A percentile compares a stretch with the other conserved stretches of the same genome.
Conservation (phyloP, 495 filamentous ascomycete species). For the Penicillium riverlandense region DNA sequence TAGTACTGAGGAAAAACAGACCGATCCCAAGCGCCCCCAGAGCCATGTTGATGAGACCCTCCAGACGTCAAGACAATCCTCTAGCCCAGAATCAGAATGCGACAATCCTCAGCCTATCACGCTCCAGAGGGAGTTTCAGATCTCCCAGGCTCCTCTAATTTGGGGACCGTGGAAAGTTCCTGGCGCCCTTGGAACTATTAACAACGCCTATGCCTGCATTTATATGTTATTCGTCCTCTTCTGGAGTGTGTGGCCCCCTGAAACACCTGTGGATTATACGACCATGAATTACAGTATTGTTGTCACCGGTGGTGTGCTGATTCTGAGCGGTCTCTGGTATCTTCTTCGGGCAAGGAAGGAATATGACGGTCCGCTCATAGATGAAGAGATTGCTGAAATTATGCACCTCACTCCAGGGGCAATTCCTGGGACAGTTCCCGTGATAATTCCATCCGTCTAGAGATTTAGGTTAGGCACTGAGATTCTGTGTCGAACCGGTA, state of each 20-base stretch:
- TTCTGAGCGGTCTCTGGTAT: constrained; percentile 29
- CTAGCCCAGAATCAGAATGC: too few relatives aligned
- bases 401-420: constrained; percentile 7
- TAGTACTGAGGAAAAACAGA: constrained; percentile 3
- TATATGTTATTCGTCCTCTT: constrained; percentile 33
- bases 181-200: constrained; percentile 27
- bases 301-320: constrained; percentile 23
- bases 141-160: constrained; percentile 13
- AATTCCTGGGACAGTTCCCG: too few relatives aligned
- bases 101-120: background rate
- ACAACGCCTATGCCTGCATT: constrained; percentile 29
- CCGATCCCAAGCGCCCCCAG: constrained; percentile 4
- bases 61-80: too few relatives aligned
- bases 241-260: constrained; percentile 37
- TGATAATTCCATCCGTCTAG: too few relatives aligned
- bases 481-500: too few relatives aligned
- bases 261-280: constrained; percentile 24
- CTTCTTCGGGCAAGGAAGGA: constrained; percentile 24
- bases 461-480: too few relatives aligned
- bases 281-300: constrained; percentile 44
- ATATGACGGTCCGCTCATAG: constrained; percentile 32
- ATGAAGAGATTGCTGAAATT: constrained; percentile 26
- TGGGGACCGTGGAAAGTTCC: constrained; percentile 39
- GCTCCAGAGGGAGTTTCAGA: constrained; percentile 9
- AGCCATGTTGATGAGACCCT: too few relatives aligned